phyloP scores from a whole-genome alignment of 192 early-diverging fungal species.

The Backusella sp. region DNA sequence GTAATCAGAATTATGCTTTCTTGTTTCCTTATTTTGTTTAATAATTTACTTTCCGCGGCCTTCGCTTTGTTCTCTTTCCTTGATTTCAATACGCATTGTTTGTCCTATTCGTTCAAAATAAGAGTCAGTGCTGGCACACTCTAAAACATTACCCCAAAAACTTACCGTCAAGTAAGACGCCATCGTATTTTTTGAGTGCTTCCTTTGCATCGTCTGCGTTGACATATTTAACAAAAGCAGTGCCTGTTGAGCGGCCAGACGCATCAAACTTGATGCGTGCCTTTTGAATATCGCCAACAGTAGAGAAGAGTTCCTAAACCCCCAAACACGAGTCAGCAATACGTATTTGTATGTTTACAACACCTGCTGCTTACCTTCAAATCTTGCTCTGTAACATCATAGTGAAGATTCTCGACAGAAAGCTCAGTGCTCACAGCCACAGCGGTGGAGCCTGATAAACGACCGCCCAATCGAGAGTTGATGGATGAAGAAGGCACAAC shows the following conservation, averaged over 20 bases:
- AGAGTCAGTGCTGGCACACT: too few species aligned
- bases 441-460: not conserved
- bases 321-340: conserved; percentile 22
- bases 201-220: conserved; percentile 38
- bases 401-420: conserved; percentile 55
- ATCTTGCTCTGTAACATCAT: conserved; percentile 57
- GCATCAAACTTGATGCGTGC: conserved; percentile 44
- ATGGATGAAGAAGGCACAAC: not conserved
- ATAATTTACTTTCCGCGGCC: not conserved
- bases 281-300: conserved; percentile 46
- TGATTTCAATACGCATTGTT: conserved; percentile 27
- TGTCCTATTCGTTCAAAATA: conserved; percentile 1
- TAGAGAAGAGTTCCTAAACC: conserved; percentile 50
- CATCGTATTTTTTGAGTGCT: conserved; percentile 50
- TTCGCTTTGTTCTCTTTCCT: not conserved
- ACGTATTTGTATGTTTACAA: too few species aligned
- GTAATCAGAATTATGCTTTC: not conserved
- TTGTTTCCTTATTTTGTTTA: not conserved
- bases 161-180: conserved; percentile 52
- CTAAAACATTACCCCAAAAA: not conserved
- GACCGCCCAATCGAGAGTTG: conserved; percentile 19
- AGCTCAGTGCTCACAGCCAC: not conserved
- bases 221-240: conserved; percentile 46
- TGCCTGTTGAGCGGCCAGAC: conserved; percentile 53
- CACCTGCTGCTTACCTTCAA: conserved; percentile 35